Evolutionary conservation across 2,329 filamentous ascomycete species (phyloP), one percentile per base, ranked within the genome.

Genomic region (Daldinia sp.): DNA sequence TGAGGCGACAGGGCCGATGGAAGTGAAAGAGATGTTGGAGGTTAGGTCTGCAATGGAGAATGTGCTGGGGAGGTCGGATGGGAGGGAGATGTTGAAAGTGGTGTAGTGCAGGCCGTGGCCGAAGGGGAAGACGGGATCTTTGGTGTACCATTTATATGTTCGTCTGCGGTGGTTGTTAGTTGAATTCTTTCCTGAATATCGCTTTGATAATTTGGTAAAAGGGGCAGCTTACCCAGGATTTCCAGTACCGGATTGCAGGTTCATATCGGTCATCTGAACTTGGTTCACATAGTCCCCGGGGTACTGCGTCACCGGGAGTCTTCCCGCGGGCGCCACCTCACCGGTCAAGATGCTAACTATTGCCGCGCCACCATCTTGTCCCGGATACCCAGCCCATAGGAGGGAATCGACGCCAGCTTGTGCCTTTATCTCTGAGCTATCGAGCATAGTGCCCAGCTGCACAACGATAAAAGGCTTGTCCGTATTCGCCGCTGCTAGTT

Each of bases 61-160:
- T 2, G 70, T 58, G 1, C 60, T 50, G 3, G 73, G 66, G 1
- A 75, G 71, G 32, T 65, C 63, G 4, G 35, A 51, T 23, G 64
- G 63, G 13, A 67, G 55, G 5, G 68, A 64, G 4, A 74, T 70
- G 11, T 69, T 64, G 66, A 88, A 87, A 34, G 74, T 83, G 3
- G 85, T 88, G 74, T 87, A 88, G 69, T 87, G 84, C 61, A 87
- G 68, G 0, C 85, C 86, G 60, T 79, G 78, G 0, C 85, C 86
- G 58, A 87, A 88, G 0, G 80, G 79, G 50, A 82, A 79, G 2
- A 85, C 78, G 0, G 82, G 77, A n/a, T 76, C 75, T 29, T 78
- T 78, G 3, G 78, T 77, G 71, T 85, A 88, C 85, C 85, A 88
- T 65, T 80, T 82, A 67, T 88, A 87, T 0, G 86, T 88, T 5